Base-by-base conservation (phyloP, 1,284 basidiomycete genomes). In the Austroboletus niveus region DNA sequence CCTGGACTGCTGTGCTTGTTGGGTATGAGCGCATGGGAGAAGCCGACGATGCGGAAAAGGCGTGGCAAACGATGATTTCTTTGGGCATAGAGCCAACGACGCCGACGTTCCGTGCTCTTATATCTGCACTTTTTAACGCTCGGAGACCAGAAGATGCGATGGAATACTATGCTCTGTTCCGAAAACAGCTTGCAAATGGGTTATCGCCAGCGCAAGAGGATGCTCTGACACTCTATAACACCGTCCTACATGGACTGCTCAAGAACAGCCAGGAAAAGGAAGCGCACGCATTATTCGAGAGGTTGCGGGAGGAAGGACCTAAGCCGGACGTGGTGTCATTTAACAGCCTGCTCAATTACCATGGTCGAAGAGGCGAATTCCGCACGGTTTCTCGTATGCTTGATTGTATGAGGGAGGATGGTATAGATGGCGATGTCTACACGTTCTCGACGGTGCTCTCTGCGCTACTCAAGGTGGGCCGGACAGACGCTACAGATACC, bases 391-490 rank as follows among this genome's bases (percentile, higher is more conserved):
- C 82, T 14, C 54, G 61, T 17, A 66, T 80, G 20, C 69, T 94
- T 22, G 76, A 80, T 52, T 70, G 71, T 41, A 81, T 92, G 70
- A 71, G 75, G 20, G 68, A 72, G 4, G 72, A 70, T 2, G 76
- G 75, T 0, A 62, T 93, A 32, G 60, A 68, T 10, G 89, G 89
- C 8, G 90, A 94, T 61, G 81, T 86, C 5, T 82, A 86, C 68
- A 93, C 87, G 0, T 94, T 85, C 66, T 89, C 91, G 3, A 89
- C 84, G 4, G 77, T 94, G 29, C 81, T 94, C 11, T 81, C 85
- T 24, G 86, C 87, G 1, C 66, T 94, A 51, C 77, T 89, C 32
- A 82, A 81, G 57, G 79, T 80, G 8, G 80, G 82, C n/a, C 77
- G 82, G 47, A 69, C 78, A 30, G 84, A 92, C 58, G 84, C 89